These are phyloP conservation scores for Fusarium chuoi DNA, from an alignment of 2,329 filamentous ascomycete species.

Conservation along the genomic window DNA sequence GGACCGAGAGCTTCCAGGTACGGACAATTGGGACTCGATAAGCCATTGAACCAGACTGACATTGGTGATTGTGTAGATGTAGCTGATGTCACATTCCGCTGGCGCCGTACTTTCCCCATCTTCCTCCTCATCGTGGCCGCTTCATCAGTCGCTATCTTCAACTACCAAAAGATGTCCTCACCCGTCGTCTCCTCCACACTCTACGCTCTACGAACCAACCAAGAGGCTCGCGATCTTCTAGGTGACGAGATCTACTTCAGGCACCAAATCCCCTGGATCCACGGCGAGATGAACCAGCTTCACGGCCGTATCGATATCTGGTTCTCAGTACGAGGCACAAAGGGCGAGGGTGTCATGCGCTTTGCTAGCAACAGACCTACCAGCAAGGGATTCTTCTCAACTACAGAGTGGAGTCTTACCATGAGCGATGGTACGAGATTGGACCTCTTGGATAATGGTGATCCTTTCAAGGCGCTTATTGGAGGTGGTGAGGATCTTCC, in stretches of 20 bases:
- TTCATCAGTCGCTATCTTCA: slow-evolving; percentile 91
- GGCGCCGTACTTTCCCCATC: slow-evolving; percentile 80
- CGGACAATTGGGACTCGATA: neutral
- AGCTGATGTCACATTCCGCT: slow-evolving; percentile 62
- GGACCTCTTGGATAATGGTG: slow-evolving; percentile 76
- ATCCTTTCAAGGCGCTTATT: slow-evolving; percentile 72
- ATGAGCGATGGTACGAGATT: slow-evolving; percentile 69
- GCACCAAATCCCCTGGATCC: slow-evolving; percentile 83
- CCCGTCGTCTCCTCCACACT: slow-evolving; percentile 88
- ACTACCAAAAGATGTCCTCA: slow-evolving; percentile 96
- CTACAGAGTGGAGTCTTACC: slow-evolving; percentile 88
- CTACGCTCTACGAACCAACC: slow-evolving; percentile 88
- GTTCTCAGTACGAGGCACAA: slow-evolving; percentile 87
- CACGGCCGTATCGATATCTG: slow-evolving; percentile 89
- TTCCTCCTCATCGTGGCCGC: slow-evolving; percentile 78
- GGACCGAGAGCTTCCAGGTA: slow-evolving; percentile 74
- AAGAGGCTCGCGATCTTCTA: slow-evolving; percentile 77
- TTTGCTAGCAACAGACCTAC: slow-evolving; percentile 79
- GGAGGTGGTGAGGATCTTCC: slow-evolving; percentile 56
- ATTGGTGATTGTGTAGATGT: slow-evolving; percentile 49
- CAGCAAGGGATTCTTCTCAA: slow-evolving; percentile 77
- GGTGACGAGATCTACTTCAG: slow-evolving; percentile 90
- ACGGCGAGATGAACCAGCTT: slow-evolving; percentile 90
- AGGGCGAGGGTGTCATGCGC: slow-evolving; percentile 75
- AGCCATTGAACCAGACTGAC: neutral